Conservation (phyloP, 805 yeast genomes). For the Barnettozyma pratensis region DNA sequence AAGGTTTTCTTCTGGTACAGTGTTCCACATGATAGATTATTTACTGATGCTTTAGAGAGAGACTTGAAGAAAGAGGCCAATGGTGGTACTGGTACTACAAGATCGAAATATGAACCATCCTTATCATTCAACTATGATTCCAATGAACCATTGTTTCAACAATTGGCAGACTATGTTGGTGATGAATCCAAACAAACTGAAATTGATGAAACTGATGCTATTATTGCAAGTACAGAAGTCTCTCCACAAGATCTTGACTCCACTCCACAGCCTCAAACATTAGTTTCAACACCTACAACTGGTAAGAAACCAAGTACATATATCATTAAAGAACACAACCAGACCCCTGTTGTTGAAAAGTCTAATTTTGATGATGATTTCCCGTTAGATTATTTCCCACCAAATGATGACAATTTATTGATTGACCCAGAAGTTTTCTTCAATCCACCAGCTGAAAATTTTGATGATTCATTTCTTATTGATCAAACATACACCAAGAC, state of each 20-base stretch:
- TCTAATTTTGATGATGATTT: constrained; percentile 45
- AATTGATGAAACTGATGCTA: neutral
- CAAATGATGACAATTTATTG: constrained; percentile 22
- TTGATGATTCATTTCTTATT: constrained; percentile 43
- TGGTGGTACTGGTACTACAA: constrained; percentile 64
- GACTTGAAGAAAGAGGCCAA: constrained; percentile 75
- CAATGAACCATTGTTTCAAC: constrained; percentile 45
- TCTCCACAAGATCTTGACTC: too few relatives aligned
- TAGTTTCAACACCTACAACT: neutral
- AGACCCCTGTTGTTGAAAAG: constrained; percentile 18
- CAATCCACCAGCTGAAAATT: constrained; percentile 24
- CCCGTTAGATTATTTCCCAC: constrained; percentile 64
- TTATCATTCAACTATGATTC: constrained; percentile 66
- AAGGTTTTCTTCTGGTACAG: constrained; percentile 96
- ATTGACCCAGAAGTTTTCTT: constrained; percentile 31
- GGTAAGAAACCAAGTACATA: constrained; percentile 13
- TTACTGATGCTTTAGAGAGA: constrained; percentile 90
- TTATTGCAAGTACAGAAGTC: neutral
- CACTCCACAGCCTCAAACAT: neutral
- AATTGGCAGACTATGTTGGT: constrained; percentile 40
- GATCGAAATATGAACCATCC: constrained; percentile 73
- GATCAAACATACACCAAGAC: constrained; percentile 46
- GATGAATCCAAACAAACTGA: constrained; percentile 19
- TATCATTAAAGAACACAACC: constrained; percentile 19
- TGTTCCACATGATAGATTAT: constrained; percentile 88